Evolutionary conservation across 345 rosid species (phyloP), one percentile per base, ranked within the genome.

Genomic region (Bruguiera parviflora): DNA sequence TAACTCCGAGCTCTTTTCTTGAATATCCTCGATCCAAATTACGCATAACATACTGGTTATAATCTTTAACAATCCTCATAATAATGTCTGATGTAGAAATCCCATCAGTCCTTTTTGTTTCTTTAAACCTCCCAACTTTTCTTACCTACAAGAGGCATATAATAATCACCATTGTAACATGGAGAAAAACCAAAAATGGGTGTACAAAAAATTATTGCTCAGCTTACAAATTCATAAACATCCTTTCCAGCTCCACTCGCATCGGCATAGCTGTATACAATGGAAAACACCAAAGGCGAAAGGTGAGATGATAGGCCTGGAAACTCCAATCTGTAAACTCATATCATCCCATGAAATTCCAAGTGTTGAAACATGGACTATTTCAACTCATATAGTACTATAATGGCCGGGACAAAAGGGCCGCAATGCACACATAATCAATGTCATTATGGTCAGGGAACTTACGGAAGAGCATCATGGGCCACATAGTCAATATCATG

Each of bases 181-280:
- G 31, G 35, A 31, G 60, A 57, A 73, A 51, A 33, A 61, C 59
- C 4, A 24, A 5, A 32, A 59, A 2, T 10, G 63, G 74, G 28
- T 62, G 35, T 15, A 61, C 59, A 65, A 76, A 67, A 8, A 71
- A 56, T 25, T 37, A 22, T 47, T 51, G 53, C 10, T 49, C 57
- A 33, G 52, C 92, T 84, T 80, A 86, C 93, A 81, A 81, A 88
- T 81, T 88, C 93, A 74, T 88, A 86, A 58, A 86, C 92, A 81
- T 86, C 92, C 9, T 84, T 88, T 70, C 88, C 90, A 66, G 86
- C 86, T 22, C 90, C 92, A 81, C 85, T 88, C 31, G 90, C 84
- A 86, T 88, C 93, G 52, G 87, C 87, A 70, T 88, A 88, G 46
- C 92, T 88, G 66, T 73, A 74, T 20, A 67, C 52, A 49, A 18